These are phyloP conservation scores for Teunomyces lycoperdinae DNA, from an alignment of 805 yeast species.

Conservation along the genomic window DNA sequence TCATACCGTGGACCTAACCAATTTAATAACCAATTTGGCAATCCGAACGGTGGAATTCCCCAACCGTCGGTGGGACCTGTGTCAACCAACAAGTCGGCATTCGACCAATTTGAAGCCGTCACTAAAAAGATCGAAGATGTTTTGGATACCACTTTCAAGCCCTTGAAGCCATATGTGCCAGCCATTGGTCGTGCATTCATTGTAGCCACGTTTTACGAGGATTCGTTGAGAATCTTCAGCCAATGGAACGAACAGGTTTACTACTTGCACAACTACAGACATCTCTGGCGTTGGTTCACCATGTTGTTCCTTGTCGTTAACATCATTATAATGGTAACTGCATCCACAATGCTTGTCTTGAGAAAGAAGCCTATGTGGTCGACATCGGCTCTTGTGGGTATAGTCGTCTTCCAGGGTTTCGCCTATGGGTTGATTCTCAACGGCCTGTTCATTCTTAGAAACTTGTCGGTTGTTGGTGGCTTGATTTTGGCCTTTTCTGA, in stretches of 20 bases:
- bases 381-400: slow-evolving; percentile 62
- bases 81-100: slow-evolving; percentile 22
- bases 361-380: slow-evolving; percentile 70
- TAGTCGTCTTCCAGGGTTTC: slow-evolving; percentile 78
- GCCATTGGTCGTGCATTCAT: slow-evolving; percentile 84
- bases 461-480: slow-evolving; percentile 89
- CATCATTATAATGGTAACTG: slow-evolving; percentile 65
- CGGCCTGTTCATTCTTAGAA: slow-evolving; percentile 77
- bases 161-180: slow-evolving; percentile 75
- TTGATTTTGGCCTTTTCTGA: slow-evolving; percentile 83
- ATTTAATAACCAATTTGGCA: slow-evolving; percentile 36
- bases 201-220: slow-evolving; percentile 92
- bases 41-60: slow-evolving; percentile 15
- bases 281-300: slow-evolving; percentile 73
- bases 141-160: slow-evolving; percentile 48
- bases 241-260: slow-evolving; percentile 93
- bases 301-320: slow-evolving; percentile 65
- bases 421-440: slow-evolving; percentile 86
- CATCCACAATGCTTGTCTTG: slow-evolving; percentile 68
- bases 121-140: slow-evolving; percentile 54
- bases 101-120: slow-evolving; percentile 47
- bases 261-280: slow-evolving; percentile 77
- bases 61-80: slow-evolving; percentile 30
- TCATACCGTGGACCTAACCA: slow-evolving; percentile 46
- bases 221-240: slow-evolving; percentile 72